Base-by-base conservation (phyloP, 108 stramenopile species). In the Cylindrotheca closterium region DNA sequence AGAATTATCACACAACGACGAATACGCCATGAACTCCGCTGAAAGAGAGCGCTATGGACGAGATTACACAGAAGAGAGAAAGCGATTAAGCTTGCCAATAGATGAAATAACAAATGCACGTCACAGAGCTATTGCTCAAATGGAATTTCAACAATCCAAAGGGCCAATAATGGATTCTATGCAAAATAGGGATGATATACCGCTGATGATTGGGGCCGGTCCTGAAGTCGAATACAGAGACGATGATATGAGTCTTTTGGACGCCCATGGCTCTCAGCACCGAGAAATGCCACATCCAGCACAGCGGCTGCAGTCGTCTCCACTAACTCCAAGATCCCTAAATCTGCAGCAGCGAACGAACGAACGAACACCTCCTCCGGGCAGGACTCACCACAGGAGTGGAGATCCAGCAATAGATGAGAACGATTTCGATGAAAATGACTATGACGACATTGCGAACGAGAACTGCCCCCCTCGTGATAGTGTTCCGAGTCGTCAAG, bases 51-150 rank as follows among this genome's bases (percentile, higher is more conserved):
- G 33, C 22, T 34, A 54, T 17, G 30, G 47, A 30, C 32, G 73
- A 19, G 59, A 74, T 46, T 74, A 74, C 31, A 66, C 64, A 4
- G 46, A 55, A 25, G 73, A 74, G 45, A 60, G 73, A 33, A 42
- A 66, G 33, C 70, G 51, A 17, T 32, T 74, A 1, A 42, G 22
- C 22, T 65, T 74, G 52, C 30, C 73, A n/a, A 58, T 66, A 30
- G 65, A 52, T 21, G 65, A 74, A 2, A 63, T 57, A 19, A 63
- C 63, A 37, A 26, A 12, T 15, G 71, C 71, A 18, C 29, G 71
- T 45, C 52, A 56, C 19, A 31, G 64, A 26, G 71, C 71, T 27
- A 63, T 58, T 51, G 62, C 71, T 4, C 61, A 50, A 19, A 58
- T 58, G 56, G 24, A 37, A 23, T 64, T 64, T 63, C 48, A 54